Evolutionary conservation across 257 asterid species (phyloP).

Genomic region (Solanum dulcamara): DNA sequence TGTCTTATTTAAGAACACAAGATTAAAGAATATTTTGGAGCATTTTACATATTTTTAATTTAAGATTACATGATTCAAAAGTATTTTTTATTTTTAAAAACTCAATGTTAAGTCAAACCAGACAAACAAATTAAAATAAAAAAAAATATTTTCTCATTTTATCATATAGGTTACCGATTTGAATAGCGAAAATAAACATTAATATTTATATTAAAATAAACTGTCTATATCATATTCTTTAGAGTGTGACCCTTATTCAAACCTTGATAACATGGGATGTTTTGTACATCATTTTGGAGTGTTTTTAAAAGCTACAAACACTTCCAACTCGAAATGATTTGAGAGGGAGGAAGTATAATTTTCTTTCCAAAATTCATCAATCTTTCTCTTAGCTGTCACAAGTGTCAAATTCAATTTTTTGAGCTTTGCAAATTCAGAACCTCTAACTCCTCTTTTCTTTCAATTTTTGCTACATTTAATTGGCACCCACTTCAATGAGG

Average conservation of each 20-base stretch:
- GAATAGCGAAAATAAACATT: no score
- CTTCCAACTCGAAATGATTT: no score
- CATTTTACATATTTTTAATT: no score
- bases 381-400: neutral
- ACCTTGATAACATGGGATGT: no score
- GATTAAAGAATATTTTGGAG: neutral
- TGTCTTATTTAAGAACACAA: no score
- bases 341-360: neutral
- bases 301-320: no score
- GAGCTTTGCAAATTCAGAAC: neutral
- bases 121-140: no score
- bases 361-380: neutral
- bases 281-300: no score
- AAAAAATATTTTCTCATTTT: neutral
- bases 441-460: neutral
- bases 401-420: neutral
- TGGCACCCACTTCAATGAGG: neutral
- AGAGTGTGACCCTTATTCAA: rapidly evolving
- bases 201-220: rapidly evolving
- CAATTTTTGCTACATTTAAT: neutral
- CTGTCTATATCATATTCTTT: no score
- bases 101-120: no score
- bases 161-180: no score
- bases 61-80: neutral
- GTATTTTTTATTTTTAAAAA: neutral